These are phyloP conservation scores for Trametes cingulata DNA, from an alignment of 768 basidiomycete species.

Conservation along the genomic window DNA sequence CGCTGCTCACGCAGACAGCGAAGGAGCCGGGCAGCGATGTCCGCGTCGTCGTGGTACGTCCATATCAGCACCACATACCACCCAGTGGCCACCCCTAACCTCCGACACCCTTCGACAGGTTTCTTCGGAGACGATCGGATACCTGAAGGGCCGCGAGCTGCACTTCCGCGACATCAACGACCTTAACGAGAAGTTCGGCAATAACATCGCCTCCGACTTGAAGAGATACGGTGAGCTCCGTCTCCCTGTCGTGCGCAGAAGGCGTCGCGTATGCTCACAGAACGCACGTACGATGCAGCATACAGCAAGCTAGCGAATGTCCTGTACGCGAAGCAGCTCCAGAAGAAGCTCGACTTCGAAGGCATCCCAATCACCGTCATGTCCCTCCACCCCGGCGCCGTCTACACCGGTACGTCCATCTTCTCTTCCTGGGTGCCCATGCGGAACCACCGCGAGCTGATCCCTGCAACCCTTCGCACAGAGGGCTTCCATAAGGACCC, in stretches of 20 bases:
- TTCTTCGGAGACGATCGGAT: constrained; percentile 9
- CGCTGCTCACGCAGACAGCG: constrained; percentile 53
- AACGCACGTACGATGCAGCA: constrained; percentile 31
- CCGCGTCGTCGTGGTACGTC: constrained; percentile 60
- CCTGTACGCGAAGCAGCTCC: constrained; percentile 52
- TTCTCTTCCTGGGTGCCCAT: background rate
- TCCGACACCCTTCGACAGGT: too few relatives aligned
- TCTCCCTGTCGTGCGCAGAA: too few relatives aligned
- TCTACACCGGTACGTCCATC: constrained; percentile 36
- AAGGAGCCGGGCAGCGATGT: constrained; percentile 52
- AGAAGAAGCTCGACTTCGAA: constrained; percentile 43
- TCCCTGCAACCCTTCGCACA: background rate
- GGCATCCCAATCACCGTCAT: constrained; percentile 42
- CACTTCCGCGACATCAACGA: constrained; percentile 28
- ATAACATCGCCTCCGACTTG: constrained; percentile 14
- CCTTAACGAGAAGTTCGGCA: constrained; percentile 28
- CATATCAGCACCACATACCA: too few relatives aligned
- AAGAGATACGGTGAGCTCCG: constrained; percentile 23
- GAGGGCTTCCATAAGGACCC: constrained; percentile 20
- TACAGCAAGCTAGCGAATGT: constrained; percentile 53
- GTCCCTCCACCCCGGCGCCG: constrained; percentile 44
- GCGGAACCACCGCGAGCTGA: too few relatives aligned
- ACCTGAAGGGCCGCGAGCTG: constrained; percentile 10
- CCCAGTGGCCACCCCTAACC: too few relatives aligned
- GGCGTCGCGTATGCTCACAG: background rate